phyloP scores from a whole-genome alignment of 2,329 filamentous ascomycete species.

The Colletotrichum agaves region DNA sequence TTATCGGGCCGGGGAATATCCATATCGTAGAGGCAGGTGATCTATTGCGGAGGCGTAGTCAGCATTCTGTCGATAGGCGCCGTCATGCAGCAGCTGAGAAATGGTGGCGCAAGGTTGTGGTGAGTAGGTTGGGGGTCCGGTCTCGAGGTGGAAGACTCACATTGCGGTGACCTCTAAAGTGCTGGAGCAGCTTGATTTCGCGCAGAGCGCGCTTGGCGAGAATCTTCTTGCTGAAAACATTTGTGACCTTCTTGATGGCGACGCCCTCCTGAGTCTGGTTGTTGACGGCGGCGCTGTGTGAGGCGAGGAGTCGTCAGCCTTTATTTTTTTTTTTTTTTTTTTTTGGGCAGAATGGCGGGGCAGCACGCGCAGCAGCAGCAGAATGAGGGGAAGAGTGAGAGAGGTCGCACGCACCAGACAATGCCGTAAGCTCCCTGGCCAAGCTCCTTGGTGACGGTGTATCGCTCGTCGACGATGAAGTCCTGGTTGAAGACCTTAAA shows the following conservation, averaged over 20 bases:
- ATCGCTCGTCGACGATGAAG: slow-evolving; percentile 97
- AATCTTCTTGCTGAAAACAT: slow-evolving; percentile 99
- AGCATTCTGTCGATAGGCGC: slow-evolving; percentile 27
- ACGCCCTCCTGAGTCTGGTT: slow-evolving; percentile 91
- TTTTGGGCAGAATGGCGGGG: slow-evolving; percentile 38
- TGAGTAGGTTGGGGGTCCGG: neutral
- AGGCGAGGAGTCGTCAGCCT: slow-evolving; percentile 27
- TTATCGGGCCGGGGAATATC: slow-evolving; percentile 96
- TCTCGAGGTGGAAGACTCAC: slow-evolving; percentile 59
- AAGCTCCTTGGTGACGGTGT: slow-evolving; percentile 98
- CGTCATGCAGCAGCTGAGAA: slow-evolving; percentile 14
- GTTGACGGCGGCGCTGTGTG: slow-evolving; percentile 86
- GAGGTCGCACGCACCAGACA: slow-evolving; percentile 77
- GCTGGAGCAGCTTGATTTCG: slow-evolving; percentile 98
- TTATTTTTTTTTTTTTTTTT: no score
- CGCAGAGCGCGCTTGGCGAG: slow-evolving; percentile 96
- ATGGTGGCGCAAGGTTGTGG: slow-evolving; percentile 19
- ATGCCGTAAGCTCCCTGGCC: slow-evolving; percentile 99
- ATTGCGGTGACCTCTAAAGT: slow-evolving; percentile 92
- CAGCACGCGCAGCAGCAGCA: slow-evolving; percentile 2
- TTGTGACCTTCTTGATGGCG: slow-evolving; percentile 99
- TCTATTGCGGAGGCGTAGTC: slow-evolving; percentile 62
- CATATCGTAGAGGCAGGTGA: slow-evolving; percentile 99
- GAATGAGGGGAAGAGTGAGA: slow-evolving; percentile 23
- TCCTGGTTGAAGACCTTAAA: slow-evolving; percentile 99